phyloP scores from a whole-genome alignment of 2,329 filamentous ascomycete genomes.

The Lachnellula occidentalis region DNA sequence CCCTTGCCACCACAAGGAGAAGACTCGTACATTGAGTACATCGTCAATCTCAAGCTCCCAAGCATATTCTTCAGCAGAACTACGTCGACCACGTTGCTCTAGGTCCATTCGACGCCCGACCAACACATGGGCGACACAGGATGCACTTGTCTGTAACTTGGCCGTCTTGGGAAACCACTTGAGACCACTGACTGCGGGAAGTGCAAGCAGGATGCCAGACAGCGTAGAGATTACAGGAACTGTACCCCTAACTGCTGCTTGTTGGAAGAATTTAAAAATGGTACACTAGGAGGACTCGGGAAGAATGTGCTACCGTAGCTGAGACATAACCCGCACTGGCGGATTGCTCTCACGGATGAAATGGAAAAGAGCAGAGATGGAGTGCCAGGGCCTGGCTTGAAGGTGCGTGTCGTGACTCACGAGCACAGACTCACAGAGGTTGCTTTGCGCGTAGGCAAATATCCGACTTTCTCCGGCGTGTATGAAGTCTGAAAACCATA shows the following conservation, averaged over 20 bases:
- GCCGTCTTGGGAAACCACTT: slow-evolving; percentile 31
- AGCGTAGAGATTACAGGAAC: slow-evolving; percentile 34
- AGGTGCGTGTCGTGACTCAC: slow-evolving; percentile 27
- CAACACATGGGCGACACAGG: slow-evolving; percentile 32
- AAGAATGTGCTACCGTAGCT: slow-evolving; percentile 30
- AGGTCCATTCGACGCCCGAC: slow-evolving; percentile 29
- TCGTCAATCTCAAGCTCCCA: slow-evolving; percentile 33
- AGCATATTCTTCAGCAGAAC: slow-evolving; percentile 31
- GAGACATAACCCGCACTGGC: slow-evolving; percentile 28
- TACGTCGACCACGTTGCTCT: slow-evolving; percentile 35
- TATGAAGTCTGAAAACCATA: slow-evolving; percentile 24
- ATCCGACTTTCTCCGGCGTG: slow-evolving; percentile 22
- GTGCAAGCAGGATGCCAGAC: slow-evolving; percentile 28
- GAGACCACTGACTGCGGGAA: slow-evolving; percentile 30
- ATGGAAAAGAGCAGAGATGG: slow-evolving; percentile 18
- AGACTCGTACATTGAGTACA: slow-evolving; percentile 30
- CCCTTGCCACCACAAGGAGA: slow-evolving; percentile 1
- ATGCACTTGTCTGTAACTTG: slow-evolving; percentile 37
- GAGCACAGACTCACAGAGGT: no score
- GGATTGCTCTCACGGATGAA: slow-evolving; percentile 24
- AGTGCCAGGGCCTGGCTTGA: slow-evolving; percentile 24
- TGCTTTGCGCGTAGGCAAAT: slow-evolving; percentile 14
- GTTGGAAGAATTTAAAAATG: slow-evolving; percentile 26
- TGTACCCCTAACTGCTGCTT: slow-evolving; percentile 36
- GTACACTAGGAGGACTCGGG: slow-evolving; percentile 27